Base-by-base conservation (phyloP, 805 yeast genomes). In the Sungouiozyma ichnusensis region DNA sequence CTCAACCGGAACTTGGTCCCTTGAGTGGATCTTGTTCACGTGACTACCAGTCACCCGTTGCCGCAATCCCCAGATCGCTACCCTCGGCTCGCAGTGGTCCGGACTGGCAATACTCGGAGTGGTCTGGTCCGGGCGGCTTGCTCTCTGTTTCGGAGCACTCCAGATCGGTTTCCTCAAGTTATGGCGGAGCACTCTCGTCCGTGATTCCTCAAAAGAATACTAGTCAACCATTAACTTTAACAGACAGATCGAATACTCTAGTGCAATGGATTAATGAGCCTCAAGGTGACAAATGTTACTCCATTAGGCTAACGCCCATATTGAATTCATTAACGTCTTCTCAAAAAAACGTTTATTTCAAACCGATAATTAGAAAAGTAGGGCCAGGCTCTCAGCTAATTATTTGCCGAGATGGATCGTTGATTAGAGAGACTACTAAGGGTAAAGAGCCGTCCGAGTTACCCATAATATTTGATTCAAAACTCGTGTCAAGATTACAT, bases 401-500 rank as follows among this genome's bases (percentile, higher is more conserved):
- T 14, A 72, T 90, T 33, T 96, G 97, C 1, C 69, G 97, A 47
- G 81, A 82, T 59, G 86, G 95, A 1, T 92, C 84, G 51, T 76
- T 79, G 56, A 77, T 77, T 45, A 78, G 80, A 52, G 77, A 76
- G 11, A 82, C 83, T 1, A 80, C 83, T 1, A 75, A 73, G 33
- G 81, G 85, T 2, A 79, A 81, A 1, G 79, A 77, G 35, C 86
- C 84, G 14, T 75, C 81, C 2, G 70, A 76, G 36, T 81, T 81
- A 1, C 85, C 95, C 1, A 76, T 88, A 13, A 88, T 85, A 8
- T 90, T 87, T 68, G 83, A 84, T 54, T 81, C 94, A 42, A 90
- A 90, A 57, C 97, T 90, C 18, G 96, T 90, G 2, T 85, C 95
- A 5, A 73, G 98, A 49, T 73, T 82, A 1, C 98, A 90, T 63